These are phyloP conservation scores for Odonthalia washingtoniensis DNA, from an alignment of 31 red algal genomes.

Conservation along the genomic window DNA sequence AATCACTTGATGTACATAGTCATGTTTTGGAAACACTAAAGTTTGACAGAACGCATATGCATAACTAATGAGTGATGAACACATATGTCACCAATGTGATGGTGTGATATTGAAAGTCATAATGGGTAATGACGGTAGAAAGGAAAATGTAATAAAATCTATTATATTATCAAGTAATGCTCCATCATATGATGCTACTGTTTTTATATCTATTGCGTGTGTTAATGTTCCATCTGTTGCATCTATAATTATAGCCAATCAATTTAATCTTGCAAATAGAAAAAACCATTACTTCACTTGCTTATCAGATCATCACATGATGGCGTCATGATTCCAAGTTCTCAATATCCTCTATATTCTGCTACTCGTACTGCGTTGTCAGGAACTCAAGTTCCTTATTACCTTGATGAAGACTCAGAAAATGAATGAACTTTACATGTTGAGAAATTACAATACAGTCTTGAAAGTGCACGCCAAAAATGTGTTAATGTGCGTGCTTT, in stretches of 20 bases:
- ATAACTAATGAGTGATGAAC: conserved; percentile 41
- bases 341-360: conserved; percentile 96
- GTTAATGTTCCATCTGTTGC: conserved; percentile 79
- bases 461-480: conserved; percentile 36
- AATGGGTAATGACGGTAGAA: conserved; percentile 65
- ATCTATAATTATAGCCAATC: conserved; percentile 80
- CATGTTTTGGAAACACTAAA: neutral
- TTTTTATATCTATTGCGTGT: conserved; percentile 67
- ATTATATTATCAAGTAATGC: conserved; percentile 76
- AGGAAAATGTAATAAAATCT: conserved; percentile 74
- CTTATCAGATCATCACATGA: conserved; percentile 49
- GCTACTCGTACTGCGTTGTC: conserved; percentile 67
- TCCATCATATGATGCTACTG: conserved; percentile 70
- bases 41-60: conserved; percentile 86
- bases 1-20: conserved; percentile 14
- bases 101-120: conserved; percentile 43
- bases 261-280: conserved; percentile 65
- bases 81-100: conserved; percentile 26
- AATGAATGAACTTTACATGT: conserved; percentile 67
- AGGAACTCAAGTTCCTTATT: conserved; percentile 70
- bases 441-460: conserved; percentile 59
- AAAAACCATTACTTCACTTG: conserved; percentile 56
- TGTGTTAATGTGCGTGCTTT: conserved; percentile 77
- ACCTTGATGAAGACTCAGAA: conserved; percentile 81
- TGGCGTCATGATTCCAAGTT: conserved; percentile 90